Base-by-base conservation (phyloP, 2,329 filamentous ascomycete genomes). In the Colletotrichum melonis region DNA sequence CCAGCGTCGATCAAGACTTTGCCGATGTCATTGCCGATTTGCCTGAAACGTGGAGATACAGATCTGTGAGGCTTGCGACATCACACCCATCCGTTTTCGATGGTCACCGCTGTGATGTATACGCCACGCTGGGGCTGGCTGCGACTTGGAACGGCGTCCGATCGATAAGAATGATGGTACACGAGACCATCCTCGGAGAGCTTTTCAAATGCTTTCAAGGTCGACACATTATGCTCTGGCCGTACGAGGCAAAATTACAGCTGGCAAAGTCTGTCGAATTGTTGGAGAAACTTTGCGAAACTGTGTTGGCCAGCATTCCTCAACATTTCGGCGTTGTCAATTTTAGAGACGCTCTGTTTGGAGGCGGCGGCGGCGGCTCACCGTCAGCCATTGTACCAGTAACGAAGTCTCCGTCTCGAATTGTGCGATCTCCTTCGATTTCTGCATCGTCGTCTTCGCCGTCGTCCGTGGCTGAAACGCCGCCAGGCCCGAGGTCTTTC, bases 291-390 rank as follows among this genome's bases (percentile, higher is more conserved):
- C 79, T 88, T 30, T 80, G 83, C 65, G 79, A 83, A 56, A 83
- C 83, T 32, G 83, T 88, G 59, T 79, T 84, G 54, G 85, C 86
- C 57, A 87, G 83, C 64, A 82, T 88, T 2, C 87, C 87, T 0
- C 86, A 88, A 75, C 84, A 88, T 75, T 85, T 88, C 56, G 86
- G 86, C 38, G 79, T 87, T n/a, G 81, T 88, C 59, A 84, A 81
- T 70, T 81, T 84, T 12, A 79, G 78, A 62, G 83, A 84, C 73
- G 79, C 82, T 22, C 78, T 77, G 56, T 76, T 79, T 32, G 77
- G 77, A 52, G 74, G 72, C 35, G 14, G 67, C 66, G 65, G 75
- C 52, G 14, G 67, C 66, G 65, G 75, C 52, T 26, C 75, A 30
- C 72, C 79, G 19, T 77, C 78, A 57, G 68, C 78, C 6, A 79